Base-by-base conservation (phyloP, 1,139 yeast genomes). In the Spathaspora jeffriesii region DNA sequence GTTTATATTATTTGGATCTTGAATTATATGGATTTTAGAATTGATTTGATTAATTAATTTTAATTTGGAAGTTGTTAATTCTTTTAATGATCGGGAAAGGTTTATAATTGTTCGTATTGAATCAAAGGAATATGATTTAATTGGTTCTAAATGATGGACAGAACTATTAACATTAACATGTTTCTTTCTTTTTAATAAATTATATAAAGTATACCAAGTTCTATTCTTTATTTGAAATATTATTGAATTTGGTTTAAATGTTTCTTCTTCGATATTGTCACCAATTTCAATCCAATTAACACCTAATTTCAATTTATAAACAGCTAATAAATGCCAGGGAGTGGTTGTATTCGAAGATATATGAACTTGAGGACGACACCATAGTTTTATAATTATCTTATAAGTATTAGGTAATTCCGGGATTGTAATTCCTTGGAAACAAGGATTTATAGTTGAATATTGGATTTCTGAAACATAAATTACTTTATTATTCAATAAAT, bases 381-480 rank as follows among this genome's bases (percentile, higher is more conserved):
- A 67, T 15, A 68, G 50, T 48, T 67, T 65, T 8, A 69, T 39
- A 4, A 55, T 43, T 15, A 67, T 44, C 22, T 47, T 53, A 37
- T 50, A 50, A 9, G 51, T 41, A 18, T 56, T 54, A 3, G 54
- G 56, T 4, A 47, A 43, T 17, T 50, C 43, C 0, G 77, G 77
- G 17, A 73, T 47, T 6, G 59, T 50, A 2, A 72, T 49, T 5
- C 53, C 56, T 22, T 64, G 59, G 50, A 71, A 74, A 38, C 62
- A 58, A 4, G 77, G 77, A 44, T 61, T 60, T 56, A 61, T 52
- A 43, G 59, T 62, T 6, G 51, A 47, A 5, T 42, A 43, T 0
- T 60, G 53, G 7, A 70, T 59, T 47, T 71, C 78, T 52, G 78
- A 72, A n/a, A 74, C 58, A 50, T 72, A 71, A 4, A 72, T 43